Conservation (phyloP, 495 filamentous ascomycete species). For the Neurospora sp. region DNA sequence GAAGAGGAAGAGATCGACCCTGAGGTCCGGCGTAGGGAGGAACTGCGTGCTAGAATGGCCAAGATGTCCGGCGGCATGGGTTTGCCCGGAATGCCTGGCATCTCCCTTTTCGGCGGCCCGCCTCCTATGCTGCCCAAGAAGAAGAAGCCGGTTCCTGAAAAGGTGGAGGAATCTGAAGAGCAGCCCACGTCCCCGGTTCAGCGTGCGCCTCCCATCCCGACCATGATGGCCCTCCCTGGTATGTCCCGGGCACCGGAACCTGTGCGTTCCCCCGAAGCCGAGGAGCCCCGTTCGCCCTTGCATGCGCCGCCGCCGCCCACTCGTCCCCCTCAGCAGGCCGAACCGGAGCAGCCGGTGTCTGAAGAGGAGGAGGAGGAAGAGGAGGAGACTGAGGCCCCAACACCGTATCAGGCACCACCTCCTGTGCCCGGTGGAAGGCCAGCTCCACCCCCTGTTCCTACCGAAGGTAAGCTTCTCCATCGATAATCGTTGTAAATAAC, state of each 20-base stretch:
- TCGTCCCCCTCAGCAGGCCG: conserved; percentile 10
- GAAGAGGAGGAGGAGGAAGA: conserved; percentile 35
- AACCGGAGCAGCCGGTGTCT: conserved; percentile 20
- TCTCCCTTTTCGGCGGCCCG: conserved; percentile 60
- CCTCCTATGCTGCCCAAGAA: conserved; percentile 47
- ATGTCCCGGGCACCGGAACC: conserved; percentile 40
- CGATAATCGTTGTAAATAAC: conserved; percentile 7
- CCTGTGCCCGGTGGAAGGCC: conserved; percentile 55
- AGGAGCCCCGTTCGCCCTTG: conserved; percentile 28
- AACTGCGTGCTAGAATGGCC: conserved; percentile 88
- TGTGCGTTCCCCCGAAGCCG: conserved; percentile 28
- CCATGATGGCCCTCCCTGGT: conserved; percentile 64
- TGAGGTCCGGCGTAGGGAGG: conserved; percentile 76
- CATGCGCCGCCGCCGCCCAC: conserved; percentile 32
- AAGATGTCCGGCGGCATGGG: conserved; percentile 99
- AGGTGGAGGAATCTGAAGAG: conserved; percentile 37
- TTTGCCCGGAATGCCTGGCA: conserved; percentile 88
- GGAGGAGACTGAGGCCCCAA: conserved; percentile 27
- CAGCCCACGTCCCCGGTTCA: conserved; percentile 35
- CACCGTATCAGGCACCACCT: conserved; percentile 37
- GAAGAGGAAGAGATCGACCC: conserved; percentile 89
- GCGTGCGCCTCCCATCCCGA: conserved; percentile 58
- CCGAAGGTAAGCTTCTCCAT: conserved; percentile 48
- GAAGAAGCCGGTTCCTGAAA: conserved; percentile 46
- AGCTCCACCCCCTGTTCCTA: conserved; percentile 58